Evolutionary conservation across 2,329 filamentous ascomycete species (phyloP).

Genomic region (Cladosporium sp.): DNA sequence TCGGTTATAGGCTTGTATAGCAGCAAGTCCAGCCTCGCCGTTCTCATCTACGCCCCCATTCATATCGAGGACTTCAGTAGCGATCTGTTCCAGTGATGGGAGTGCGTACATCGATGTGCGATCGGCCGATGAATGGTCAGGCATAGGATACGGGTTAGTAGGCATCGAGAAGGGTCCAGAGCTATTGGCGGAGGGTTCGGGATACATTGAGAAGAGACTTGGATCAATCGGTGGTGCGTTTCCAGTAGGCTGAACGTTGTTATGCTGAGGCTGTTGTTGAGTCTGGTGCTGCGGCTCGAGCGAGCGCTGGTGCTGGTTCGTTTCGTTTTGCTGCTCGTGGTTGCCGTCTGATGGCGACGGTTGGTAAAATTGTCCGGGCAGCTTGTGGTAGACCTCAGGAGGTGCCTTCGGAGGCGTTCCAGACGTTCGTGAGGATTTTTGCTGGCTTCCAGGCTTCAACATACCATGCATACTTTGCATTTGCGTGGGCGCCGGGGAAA

Average conservation of each 20-base stretch:
- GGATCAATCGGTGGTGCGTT: constrained; percentile 22
- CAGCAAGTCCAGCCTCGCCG: constrained; percentile 14
- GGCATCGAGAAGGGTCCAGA: constrained; percentile 7
- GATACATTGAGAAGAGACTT: constrained; percentile 22
- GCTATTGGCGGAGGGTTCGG: constrained; percentile 13
- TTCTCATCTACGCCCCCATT: constrained; percentile 22
- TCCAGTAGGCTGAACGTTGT: neutral
- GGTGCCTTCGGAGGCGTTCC: constrained; percentile 6
- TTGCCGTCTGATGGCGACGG: constrained; percentile 10
- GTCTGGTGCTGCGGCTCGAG: neutral
- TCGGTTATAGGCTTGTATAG: constrained; percentile 12
- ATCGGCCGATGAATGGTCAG: constrained; percentile 20
- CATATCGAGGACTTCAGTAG: constrained; percentile 34
- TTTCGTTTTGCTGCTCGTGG: constrained; percentile 7
- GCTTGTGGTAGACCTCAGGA: constrained; percentile 13
- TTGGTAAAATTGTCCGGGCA: constrained; percentile 13
- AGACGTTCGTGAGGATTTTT: neutral
- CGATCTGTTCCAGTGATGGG: constrained; percentile 34
- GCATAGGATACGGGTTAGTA: constrained; percentile 13
- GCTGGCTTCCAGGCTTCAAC: constrained; percentile 9
- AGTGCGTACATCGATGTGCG: constrained; percentile 22
- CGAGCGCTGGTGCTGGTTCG: constrained; percentile 11
- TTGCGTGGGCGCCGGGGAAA: constrained; percentile 8
- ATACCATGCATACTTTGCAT: constrained; percentile 15
- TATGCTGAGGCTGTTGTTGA: neutral